Conservation (phyloP, 169 alveolate genomes). For the Plasmodium vivax region DNA sequence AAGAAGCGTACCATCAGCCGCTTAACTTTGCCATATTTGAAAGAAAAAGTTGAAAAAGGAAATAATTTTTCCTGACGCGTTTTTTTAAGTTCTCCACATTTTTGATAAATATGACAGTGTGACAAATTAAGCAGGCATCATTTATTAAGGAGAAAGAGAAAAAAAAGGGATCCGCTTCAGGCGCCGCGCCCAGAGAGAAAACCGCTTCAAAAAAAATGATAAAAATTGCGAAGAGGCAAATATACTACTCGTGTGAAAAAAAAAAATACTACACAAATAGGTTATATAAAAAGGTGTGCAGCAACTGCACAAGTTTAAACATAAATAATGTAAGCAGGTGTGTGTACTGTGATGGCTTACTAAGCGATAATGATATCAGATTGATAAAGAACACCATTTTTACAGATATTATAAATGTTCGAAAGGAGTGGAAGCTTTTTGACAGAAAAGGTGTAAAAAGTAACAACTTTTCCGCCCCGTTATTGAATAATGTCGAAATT, state of each 20-base stretch:
- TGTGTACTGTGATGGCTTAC: conserved; percentile 41
- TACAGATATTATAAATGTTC: conserved; percentile 69
- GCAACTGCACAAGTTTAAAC: conserved; percentile 50
- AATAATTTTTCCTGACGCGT: not conserved
- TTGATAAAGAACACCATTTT: conserved; percentile 60
- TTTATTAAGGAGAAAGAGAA: not conserved
- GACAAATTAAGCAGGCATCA: not conserved
- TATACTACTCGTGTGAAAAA: conserved; percentile 69
- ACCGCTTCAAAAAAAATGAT: conserved; percentile 21
- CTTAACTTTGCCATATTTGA: not conserved
- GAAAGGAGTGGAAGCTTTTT: conserved; percentile 42
- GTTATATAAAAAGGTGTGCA: conserved; percentile 67
- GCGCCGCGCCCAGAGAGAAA: not conserved
- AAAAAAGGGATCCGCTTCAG: not conserved
- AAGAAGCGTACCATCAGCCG: not conserved
- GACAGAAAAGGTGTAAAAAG: conserved; percentile 10
- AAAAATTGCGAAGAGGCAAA: conserved; percentile 51
- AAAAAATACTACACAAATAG: conserved; percentile 69
- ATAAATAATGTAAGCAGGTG: conserved; percentile 61
- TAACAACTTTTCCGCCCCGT: not conserved
- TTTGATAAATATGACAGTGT: not conserved
- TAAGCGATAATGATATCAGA: conserved; percentile 64
- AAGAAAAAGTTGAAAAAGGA: not conserved
- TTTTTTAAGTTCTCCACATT: not conserved
- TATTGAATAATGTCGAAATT: conserved; percentile 61